phyloP scores from a whole-genome alignment of 2,329 filamentous ascomycete genomes.

The Exophiala spinifera region DNA sequence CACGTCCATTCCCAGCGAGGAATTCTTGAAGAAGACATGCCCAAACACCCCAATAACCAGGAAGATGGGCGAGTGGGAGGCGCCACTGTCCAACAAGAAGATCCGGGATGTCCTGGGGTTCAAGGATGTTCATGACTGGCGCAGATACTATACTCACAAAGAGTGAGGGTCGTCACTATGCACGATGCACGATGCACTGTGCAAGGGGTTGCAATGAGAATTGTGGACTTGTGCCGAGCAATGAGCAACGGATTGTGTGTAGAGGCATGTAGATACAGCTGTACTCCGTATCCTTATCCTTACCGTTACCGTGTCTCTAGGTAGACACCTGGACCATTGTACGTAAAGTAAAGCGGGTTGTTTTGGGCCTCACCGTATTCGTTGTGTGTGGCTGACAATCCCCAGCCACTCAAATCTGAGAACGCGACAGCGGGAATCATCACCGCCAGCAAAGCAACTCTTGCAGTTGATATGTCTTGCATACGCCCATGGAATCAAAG shows the following conservation, averaged over 20 bases:
- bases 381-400: background rate
- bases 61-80: conserved; percentile 58
- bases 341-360: no score
- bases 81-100: conserved; percentile 60
- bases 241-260: no score
- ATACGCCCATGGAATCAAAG: background rate
- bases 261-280: no score
- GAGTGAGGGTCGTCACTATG: background rate
- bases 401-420: conserved; percentile 23
- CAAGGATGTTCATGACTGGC: conserved; percentile 58
- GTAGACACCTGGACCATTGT: no score
- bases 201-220: no score
- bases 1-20: conserved; percentile 48
- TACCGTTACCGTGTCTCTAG: no score
- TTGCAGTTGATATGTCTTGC: background rate
- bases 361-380: no score
- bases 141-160: conserved; percentile 39
- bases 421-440: conserved; percentile 16
- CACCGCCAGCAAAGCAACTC: conserved; percentile 14
- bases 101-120: conserved; percentile 59
- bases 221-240: no score
- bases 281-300: no score
- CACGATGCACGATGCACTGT: no score
- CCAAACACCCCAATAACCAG: conserved; percentile 53
- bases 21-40: conserved; percentile 51